Percentiles rank a stretch among this genome's conserved stretches.
phyloP scores from a whole-genome alignment of 805 yeast species.

The Clavispora phyllophila region DNA sequence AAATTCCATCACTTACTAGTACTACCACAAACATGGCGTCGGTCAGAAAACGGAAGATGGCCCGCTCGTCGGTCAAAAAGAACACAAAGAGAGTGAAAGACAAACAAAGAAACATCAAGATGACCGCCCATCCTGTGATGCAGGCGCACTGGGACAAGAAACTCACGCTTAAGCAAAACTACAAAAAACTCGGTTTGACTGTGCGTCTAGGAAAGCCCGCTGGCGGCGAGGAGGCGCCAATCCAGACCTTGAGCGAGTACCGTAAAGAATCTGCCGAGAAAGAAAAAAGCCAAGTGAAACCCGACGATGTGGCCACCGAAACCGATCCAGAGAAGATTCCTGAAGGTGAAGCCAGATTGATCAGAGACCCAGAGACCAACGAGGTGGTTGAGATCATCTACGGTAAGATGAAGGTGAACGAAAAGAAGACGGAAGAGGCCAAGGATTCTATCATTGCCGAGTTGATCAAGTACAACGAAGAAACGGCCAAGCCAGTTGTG shows the following conservation, averaged over 20 bases:
- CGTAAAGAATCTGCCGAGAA: conserved; percentile 26
- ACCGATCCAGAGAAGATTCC: conserved; percentile 60
- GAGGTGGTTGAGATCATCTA: conserved; percentile 63
- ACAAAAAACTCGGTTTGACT: conserved; percentile 72
- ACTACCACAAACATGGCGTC: conserved; percentile 43
- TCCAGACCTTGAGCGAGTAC: conserved; percentile 34
- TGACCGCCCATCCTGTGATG: conserved; percentile 72
- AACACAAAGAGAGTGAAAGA: conserved; percentile 68
- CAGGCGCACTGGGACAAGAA: conserved; percentile 87
- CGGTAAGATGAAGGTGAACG: conserved; percentile 49
- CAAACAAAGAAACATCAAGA: conserved; percentile 59
- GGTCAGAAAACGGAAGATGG: conserved; percentile 84
- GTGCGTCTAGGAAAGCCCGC: conserved; percentile 56
- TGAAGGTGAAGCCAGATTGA: conserved; percentile 72
- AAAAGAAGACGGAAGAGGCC: conserved; percentile 27
- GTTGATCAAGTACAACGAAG: conserved; percentile 49
- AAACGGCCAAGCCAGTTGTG: conserved; percentile 43
- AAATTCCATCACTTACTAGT: background rate
- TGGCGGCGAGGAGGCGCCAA: conserved; percentile 73
- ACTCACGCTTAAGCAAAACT: conserved; percentile 80
- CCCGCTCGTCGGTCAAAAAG: conserved; percentile 64
- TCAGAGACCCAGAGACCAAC: conserved; percentile 61
- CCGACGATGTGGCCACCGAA: conserved; percentile 37
- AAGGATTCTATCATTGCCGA: conserved; percentile 49
- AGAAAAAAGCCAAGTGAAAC: conserved; percentile 24